Evolutionary conservation across 345 rosid species (phyloP).

Genomic region (Erodium maritimum): DNA sequence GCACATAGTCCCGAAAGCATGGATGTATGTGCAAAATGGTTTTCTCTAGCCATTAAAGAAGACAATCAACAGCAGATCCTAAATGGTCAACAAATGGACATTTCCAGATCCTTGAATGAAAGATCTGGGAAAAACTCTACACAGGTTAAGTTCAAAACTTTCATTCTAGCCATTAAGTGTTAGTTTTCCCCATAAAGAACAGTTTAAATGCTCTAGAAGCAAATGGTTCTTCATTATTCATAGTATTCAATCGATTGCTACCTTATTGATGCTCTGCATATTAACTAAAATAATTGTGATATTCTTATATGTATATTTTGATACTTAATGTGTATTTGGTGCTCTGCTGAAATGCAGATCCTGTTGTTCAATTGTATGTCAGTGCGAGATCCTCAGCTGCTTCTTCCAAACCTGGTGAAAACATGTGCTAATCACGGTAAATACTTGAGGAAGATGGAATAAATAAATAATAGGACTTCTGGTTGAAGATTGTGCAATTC

Average conservation of each 20-base stretch:
- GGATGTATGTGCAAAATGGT: conserved; percentile 82
- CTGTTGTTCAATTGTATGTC: conserved; percentile 90
- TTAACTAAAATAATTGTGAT: neutral
- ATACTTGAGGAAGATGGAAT: conserved; percentile 9
- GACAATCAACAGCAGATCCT: conserved; percentile 23
- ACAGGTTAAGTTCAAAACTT: conserved; percentile 34
- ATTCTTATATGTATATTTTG: neutral
- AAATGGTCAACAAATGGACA: conserved; percentile 24
- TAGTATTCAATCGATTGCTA: too few species aligned
- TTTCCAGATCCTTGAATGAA: conserved; percentile 22
- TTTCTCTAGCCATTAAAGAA: conserved; percentile 53
- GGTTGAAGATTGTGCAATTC: neutral
- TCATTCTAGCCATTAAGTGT: neutral
- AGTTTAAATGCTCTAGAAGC: neutral
- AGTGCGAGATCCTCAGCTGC: conserved; percentile 72
- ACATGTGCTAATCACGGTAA: conserved; percentile 24
- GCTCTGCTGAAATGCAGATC: conserved; percentile 48
- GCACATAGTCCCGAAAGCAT: conserved; percentile 97
- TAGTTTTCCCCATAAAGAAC: neutral
- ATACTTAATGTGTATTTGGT: neutral
- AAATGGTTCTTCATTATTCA: too few species aligned
- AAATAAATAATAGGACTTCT: too few species aligned
- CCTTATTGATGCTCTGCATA: neutral
- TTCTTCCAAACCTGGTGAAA: conserved; percentile 47
- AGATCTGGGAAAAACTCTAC: conserved; percentile 25